Evolutionary conservation across 2,329 filamentous ascomycete species (phyloP).

Genomic region (Lomentospora prolificans): DNA sequence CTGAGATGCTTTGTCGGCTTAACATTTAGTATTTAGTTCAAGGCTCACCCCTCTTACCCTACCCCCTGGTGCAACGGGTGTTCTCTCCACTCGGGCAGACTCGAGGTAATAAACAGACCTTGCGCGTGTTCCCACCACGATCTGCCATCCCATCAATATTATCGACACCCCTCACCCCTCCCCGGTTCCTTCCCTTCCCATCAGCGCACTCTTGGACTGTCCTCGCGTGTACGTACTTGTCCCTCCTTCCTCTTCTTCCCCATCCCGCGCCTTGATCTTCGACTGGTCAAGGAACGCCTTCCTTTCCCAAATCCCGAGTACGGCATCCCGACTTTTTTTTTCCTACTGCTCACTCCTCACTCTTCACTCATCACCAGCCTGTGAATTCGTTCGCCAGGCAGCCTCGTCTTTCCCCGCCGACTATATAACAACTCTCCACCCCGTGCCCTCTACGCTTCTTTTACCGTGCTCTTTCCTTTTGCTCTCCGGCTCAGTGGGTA

Average conservation of each 20-base stretch:
- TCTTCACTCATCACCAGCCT: neutral
- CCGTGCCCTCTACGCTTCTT: neutral
- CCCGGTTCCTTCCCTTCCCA: neutral
- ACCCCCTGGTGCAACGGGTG: neutral
- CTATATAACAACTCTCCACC: neutral
- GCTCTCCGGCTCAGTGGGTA: slow-evolving; percentile 3
- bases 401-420: neutral
- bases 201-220: neutral
- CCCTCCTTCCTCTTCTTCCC: neutral
- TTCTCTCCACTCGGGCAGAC: neutral
- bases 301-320: slow-evolving; percentile 3
- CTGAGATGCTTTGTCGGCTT: too few species aligned
- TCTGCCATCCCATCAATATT: neutral
- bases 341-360: neutral
- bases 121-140: neutral
- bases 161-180: slow-evolving; percentile 1
- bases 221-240: neutral
- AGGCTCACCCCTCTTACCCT: neutral
- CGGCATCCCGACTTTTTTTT: neutral
- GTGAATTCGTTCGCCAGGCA: slow-evolving; percentile 2
- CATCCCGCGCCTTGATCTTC: slow-evolving; percentile 3
- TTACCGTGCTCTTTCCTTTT: neutral
- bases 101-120: neutral
- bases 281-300: slow-evolving; percentile 5
- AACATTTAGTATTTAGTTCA: neutral